Evolutionary conservation across 2,329 filamentous ascomycete species (phyloP), one percentile per base, ranked within the genome.

Genomic region (Conoideocrella luteorostrata): DNA sequence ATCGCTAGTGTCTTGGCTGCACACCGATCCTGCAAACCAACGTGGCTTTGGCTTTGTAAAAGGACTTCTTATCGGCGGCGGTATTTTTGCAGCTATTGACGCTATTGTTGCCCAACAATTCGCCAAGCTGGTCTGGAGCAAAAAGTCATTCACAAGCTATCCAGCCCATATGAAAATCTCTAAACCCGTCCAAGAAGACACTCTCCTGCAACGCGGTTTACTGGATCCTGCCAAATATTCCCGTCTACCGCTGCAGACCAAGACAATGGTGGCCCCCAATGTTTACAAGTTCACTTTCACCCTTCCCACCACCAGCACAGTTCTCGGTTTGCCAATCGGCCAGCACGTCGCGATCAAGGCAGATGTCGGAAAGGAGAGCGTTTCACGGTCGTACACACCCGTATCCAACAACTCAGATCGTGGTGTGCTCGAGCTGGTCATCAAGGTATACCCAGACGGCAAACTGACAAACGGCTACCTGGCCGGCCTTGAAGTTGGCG

Each of bases 271-370:
- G 11, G 60, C 69, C 1, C 68, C 69, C 4, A 63, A 67, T 37
- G 67, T 71, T 5, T 75, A 68, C 55, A 65, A 65, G 18, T 63
- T 75, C 10, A 58, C 64, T 5, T 77, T 79, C 30, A 57, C 63
- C 21, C 64, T 79, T 3, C 75, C 76, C 1, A 62, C 60, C 0
- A 50, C 58, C 1, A 52, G 56, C 7, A 65, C 67, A 2, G 61
- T 75, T 0, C 65, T 78, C 3, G 75, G 76, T 2, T 64, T 80
- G 7, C 77, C 77, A 0, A 74, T 71, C 7, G 76, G 77, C 5
- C 75, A 80, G 52, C 76, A 80, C 48, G 66, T 80, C 4, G 66
- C 73, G 34, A 72, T 80, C 46, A 67, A 67, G 43, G 71, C 71
- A 2, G 59, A 56, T 2, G 55, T 78, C 10, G 61, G 71, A 32